Base-by-base conservation (phyloP, 2,329 filamentous ascomycete genomes). In the Clarireedia monteithiana region DNA sequence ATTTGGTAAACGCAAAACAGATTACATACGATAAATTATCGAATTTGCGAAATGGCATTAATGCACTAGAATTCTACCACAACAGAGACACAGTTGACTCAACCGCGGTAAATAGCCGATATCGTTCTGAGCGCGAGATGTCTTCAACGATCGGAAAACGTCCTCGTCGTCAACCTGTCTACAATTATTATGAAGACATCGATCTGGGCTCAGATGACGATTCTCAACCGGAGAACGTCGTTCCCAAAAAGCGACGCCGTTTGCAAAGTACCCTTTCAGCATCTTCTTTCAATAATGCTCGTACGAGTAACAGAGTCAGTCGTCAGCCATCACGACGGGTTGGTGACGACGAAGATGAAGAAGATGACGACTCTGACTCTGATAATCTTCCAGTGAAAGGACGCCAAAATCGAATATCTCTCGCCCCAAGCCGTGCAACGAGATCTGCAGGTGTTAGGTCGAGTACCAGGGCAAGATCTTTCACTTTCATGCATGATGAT, bases 1-100 rank as follows among this genome's bases (percentile, higher is more conserved):
- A 55, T 38, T 49, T 6, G 23, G 27, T 12, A 17, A 44, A 44
- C 6, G 20, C 50, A 44, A 14, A 40, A 40, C 47, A 81, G 78
- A 67, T 80, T 10, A 63, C 71, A 14, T 73, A 76, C 34, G 68
- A 75, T 36, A 66, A 74, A 34, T 68, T 81, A 3, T 60, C 77
- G 12, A 59, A 67, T 2, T 69, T 76, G 27, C 66, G 72, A 9
- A 76, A 78, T 65, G 78, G 79, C 17, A 63, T 69, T 48, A 68
- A 70, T 58, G 75, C 76, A 17, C 67, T 81, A 23, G 65, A 74
- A 38, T 61, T 68, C 15, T 77, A 73, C 62, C 68, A 71, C 14
- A 60, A 59, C 59, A 56, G 60, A 56, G 55, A 66, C 58, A 45
- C 56, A 20, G 53, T 57, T 6, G 55, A 56, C 3, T 46, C 58